These are phyloP conservation scores for Pholiota adiposa DNA, from an alignment of 1,284 basidiomycete genomes.

Conservation along the genomic window DNA sequence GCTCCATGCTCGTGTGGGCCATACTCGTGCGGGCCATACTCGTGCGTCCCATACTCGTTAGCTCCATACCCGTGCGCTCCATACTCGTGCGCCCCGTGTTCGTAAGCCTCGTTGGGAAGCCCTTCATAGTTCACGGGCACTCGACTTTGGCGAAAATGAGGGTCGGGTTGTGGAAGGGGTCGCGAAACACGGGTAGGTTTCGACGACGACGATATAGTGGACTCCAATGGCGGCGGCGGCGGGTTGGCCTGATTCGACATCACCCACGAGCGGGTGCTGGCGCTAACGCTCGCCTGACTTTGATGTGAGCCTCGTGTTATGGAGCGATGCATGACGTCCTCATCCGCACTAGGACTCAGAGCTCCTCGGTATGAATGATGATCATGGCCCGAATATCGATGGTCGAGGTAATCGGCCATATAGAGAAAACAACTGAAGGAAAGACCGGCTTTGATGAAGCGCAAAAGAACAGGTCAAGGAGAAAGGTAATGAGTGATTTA, in stretches of 20 bases:
- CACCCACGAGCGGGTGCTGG: conserved; percentile 40
- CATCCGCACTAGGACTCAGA: conserved; percentile 20
- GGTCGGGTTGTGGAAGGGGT: conserved; percentile 33
- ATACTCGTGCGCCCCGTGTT: conserved; percentile 30
- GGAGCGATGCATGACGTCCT: conserved; percentile 27
- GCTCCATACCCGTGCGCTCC: conserved; percentile 29
- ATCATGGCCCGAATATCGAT: conserved; percentile 26
- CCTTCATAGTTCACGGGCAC: conserved; percentile 19
- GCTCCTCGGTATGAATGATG: conserved; percentile 22
- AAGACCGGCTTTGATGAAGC: conserved; percentile 1
- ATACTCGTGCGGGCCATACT: no score
- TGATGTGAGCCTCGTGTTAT: conserved; percentile 35
- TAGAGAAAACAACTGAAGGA: conserved; percentile 5
- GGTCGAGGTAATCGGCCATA: conserved; percentile 29
- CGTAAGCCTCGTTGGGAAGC: conserved; percentile 20
- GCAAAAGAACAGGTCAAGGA: conserved; percentile 1
- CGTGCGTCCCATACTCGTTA: conserved; percentile 31
- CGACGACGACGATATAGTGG: conserved; percentile 12
- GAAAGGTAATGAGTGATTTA: conserved; percentile 2
- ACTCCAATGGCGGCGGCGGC: conserved; percentile 31
- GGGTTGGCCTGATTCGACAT: conserved; percentile 32
- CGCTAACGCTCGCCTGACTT: conserved; percentile 31
- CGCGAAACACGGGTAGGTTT: conserved; percentile 30
- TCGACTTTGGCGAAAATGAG: conserved; percentile 23
- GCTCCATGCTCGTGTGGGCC: conserved; percentile 30